Percentiles rank a stretch among this genome's conserved stretches.
These are phyloP conservation scores for Pisolithus tinctorius DNA, from an alignment of 768 basidiomycete genomes.

Conservation along the genomic window DNA sequence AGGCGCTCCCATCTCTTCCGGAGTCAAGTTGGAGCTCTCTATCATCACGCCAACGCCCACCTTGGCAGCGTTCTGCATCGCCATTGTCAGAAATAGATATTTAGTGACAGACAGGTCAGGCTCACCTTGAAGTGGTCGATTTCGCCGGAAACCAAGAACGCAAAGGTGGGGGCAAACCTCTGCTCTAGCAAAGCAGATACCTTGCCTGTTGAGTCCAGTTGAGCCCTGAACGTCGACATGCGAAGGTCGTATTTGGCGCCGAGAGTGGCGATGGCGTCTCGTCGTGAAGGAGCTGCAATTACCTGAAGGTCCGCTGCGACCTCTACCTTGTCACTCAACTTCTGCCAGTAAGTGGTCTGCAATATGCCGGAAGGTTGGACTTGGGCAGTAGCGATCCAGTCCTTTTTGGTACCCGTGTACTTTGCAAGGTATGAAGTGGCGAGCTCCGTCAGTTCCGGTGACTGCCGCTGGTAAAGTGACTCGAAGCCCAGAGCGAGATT, in stretches of 20 bases:
- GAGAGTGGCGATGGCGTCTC: conserved; percentile 89
- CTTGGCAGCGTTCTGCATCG: conserved; percentile 76
- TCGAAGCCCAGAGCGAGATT: conserved; percentile 86
- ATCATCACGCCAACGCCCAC: conserved; percentile 98
- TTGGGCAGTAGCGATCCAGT: conserved; percentile 93
- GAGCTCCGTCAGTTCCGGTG: conserved; percentile 63
- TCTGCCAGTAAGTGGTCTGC: conserved; percentile 95
- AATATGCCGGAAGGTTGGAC: conserved; percentile 76
- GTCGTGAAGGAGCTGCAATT: conserved; percentile 67
- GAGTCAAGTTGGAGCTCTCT: conserved; percentile 74
- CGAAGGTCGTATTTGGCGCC: conserved; percentile 97
- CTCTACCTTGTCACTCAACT: conserved; percentile 90
- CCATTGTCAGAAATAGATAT: not conserved
- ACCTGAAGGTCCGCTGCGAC: conserved; percentile 93
- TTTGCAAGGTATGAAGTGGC: conserved; percentile 77
- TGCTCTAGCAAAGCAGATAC: conserved; percentile 94
- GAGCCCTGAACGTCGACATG: conserved; percentile 89
- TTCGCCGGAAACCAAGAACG: conserved; percentile 92
- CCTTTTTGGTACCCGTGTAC: conserved; percentile 61
- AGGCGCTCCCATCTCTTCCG: conserved; percentile 74
- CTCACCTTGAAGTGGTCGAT: conserved; percentile 97
- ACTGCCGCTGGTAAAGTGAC: conserved; percentile 72
- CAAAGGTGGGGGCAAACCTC: conserved; percentile 90
- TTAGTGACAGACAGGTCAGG: not conserved
- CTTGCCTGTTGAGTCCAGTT: conserved; percentile 92